A percentile compares a stretch with the other conserved stretches of the same genome.
Evolutionary conservation across 306 rosid species (phyloP).

Genomic region (Mucuna pruriens): DNA sequence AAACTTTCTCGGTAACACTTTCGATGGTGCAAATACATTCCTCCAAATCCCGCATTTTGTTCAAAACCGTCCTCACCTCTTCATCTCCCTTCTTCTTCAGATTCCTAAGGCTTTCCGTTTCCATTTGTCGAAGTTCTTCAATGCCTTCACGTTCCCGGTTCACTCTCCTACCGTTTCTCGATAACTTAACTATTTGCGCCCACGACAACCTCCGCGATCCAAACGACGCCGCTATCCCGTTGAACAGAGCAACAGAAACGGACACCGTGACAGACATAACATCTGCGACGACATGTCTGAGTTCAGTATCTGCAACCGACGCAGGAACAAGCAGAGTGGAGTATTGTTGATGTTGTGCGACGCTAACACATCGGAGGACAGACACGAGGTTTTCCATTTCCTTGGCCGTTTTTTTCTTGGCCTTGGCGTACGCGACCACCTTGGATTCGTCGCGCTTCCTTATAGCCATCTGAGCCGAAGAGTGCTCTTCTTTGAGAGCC

Average conservation of each 20-base stretch:
- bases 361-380: slow-evolving; percentile 40
- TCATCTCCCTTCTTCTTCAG: slow-evolving; percentile 62
- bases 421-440: slow-evolving; percentile 46
- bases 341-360: background rate
- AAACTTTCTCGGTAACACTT: slow-evolving; percentile 54
- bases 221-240: slow-evolving; percentile 58
- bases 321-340: background rate
- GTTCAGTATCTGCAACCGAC: slow-evolving; percentile 51
- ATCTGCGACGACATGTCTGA: slow-evolving; percentile 54
- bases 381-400: slow-evolving; percentile 64
- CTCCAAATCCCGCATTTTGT: slow-evolving; percentile 74
- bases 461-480: slow-evolving; percentile 71
- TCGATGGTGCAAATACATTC: slow-evolving; percentile 53
- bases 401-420: slow-evolving; percentile 53
- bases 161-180: slow-evolving; percentile 44
- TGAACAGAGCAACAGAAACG: slow-evolving; percentile 66
- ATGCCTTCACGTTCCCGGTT: slow-evolving; percentile 46
- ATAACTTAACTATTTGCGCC: slow-evolving; percentile 43
- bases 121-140: slow-evolving; percentile 48
- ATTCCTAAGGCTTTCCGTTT: slow-evolving; percentile 32
- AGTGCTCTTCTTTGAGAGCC: slow-evolving; percentile 60
- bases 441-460: slow-evolving; percentile 64
- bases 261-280: slow-evolving; percentile 57
- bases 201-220: slow-evolving; percentile 47
- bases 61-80: slow-evolving; percentile 57